Conservation (phyloP, 2,329 filamentous ascomycete genomes). For the Akanthomyces lecanii region DNA sequence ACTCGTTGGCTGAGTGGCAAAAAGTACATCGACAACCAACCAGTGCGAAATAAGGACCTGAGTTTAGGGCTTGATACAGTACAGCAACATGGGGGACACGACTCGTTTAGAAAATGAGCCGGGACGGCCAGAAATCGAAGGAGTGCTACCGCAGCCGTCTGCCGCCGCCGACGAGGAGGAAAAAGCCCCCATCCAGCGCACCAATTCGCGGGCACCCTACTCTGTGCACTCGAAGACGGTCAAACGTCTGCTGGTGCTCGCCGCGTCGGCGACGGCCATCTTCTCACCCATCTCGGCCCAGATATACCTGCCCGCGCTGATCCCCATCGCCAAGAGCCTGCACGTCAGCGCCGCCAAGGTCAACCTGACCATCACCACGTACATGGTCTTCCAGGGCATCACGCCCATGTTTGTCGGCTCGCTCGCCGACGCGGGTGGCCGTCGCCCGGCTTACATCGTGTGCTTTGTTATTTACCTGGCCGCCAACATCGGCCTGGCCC, state of each 20-base stretch:
- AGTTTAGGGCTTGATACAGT: not conserved
- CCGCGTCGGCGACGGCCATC: constrained; percentile 36
- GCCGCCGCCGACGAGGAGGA: not conserved
- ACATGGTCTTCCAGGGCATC: constrained; percentile 58
- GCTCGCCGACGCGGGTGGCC: constrained; percentile 50
- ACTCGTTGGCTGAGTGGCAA: not conserved
- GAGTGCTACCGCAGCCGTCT: not conserved
- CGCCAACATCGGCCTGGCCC: constrained; percentile 50
- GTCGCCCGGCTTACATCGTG: constrained; percentile 50
- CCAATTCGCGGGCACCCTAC: constrained; percentile 26
- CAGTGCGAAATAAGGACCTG: not conserved
- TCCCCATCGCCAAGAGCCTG: constrained; percentile 44
- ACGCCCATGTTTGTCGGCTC: constrained; percentile 54
- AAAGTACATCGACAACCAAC: not conserved
- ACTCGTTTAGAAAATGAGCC: not conserved
- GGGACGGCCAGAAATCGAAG: not conserved
- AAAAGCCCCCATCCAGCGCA: not conserved
- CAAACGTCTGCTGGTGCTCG: constrained; percentile 39
- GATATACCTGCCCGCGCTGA: constrained; percentile 53
- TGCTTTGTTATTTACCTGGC: constrained; percentile 50
- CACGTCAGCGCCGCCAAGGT: constrained; percentile 38
- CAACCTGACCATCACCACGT: constrained; percentile 51
- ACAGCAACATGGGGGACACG: not conserved
- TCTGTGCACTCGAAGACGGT: constrained; percentile 37
- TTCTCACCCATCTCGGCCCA: constrained; percentile 45